Evolutionary conservation across 495 filamentous ascomycete species (phyloP), one percentile per base, ranked within the genome.

Genomic region (Xylaria cubensis): DNA sequence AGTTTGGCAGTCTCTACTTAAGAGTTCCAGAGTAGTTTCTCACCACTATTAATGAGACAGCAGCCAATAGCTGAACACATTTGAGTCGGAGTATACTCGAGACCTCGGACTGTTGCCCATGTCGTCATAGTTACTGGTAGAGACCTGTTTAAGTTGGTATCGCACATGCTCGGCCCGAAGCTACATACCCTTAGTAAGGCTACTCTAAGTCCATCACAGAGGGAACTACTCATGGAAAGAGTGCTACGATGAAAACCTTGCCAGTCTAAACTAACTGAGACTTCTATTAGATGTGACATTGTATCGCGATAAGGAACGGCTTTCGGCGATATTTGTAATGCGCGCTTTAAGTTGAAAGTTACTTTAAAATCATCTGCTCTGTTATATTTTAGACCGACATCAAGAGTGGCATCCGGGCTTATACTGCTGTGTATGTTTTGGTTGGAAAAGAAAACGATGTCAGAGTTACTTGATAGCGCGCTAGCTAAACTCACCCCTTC

Each of bases 161-260:
- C 21, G 10, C 39, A 71, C 69, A 46, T 46, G 21, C 58, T 56
- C 50, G 65, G 51, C 51, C 36, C 51, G 46, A 69, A 39, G 53
- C 6, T 56, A 42, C 50, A 5, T 58, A 15, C 42, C 19, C 15
- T 42, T 21, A 51, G 17, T 59, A 21, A 10, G 10, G 32, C 21
- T 34, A 32, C 42, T 9, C 48, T 19, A 50, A 26, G 0, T 32
- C 46, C 32, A 70, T 50, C 26, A 4, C 29, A 39, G 51, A 19
- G 19, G 19, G 15, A 36, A n/a, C 13, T 62, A 24, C 1, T 39
- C n/a, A 32, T 55, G 68, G 32, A 39, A 13, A 44, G 13, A 34
- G 58, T 70, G 24, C 34, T 55, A 64, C 26, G 0, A 17, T 44
- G 39, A 6, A 17, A 32, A 15, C 7, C 29, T 48, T 53, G 19